Evolutionary conservation across 1,139 yeast species (phyloP), one percentile per base, ranked within the genome.

Genomic region (Yamadazyma blattariae): DNA sequence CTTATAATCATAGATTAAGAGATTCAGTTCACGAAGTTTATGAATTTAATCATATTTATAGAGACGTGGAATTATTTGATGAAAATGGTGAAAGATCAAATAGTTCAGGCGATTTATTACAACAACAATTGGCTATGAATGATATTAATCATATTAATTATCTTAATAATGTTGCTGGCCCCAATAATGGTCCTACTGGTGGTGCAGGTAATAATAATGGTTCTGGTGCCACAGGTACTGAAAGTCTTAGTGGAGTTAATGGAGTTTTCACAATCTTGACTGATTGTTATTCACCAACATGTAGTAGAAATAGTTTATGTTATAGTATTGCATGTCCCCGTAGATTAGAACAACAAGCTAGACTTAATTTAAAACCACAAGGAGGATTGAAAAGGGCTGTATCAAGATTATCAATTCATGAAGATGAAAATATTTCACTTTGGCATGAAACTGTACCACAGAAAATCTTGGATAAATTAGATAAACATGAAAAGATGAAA

Each of bases 291-390:
- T 89, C 97, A 0, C 96, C 98, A 24, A 92, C 98, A 0, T 92
- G 98, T 64, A 83, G 96, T 4, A 69, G 95, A 37, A 95, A 88
- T 53, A 72, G 78, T 25, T 67, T 92, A 29, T 92, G 98, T 61
- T 92, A 92, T 60, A 85, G 96, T 36, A 90, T 92, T 48, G 95
- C 97, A n/a, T 92, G 98, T 63, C 98, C 98, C 9, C 76, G 97
- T 48, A 76, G 98, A 46, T 67, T 92, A 33, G 98, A 92, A 59
- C 98, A 92, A 57, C 97, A 92, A 55, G 96, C 96, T 2, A 71
- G 97, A 39, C 71, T 88, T 40, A 88, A 89, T 51, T 72, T 87
- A 77, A 87, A 88, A 57, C 89, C 95, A 7, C 86, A 86, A 50
- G 92, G 96, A 27, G 95, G 95, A 1, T 71, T 92, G 49, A 78